Conservation (phyloP, 768 basidiomycete species). For the Trametes cinnabarina region DNA sequence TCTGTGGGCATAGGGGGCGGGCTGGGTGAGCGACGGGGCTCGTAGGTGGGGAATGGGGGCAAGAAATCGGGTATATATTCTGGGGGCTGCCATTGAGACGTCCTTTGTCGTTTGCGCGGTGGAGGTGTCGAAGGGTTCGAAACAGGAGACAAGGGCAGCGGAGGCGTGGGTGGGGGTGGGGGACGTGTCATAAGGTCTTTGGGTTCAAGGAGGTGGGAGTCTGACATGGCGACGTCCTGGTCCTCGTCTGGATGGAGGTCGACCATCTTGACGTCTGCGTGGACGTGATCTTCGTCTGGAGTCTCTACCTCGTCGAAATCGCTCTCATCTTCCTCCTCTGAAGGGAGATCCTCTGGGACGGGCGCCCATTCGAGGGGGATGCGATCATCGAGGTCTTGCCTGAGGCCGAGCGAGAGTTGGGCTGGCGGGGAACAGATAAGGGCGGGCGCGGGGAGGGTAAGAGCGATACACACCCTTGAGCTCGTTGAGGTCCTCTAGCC, state of each 20-base stretch:
- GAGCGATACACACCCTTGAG: constrained; percentile 51
- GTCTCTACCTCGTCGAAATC: constrained; percentile 25
- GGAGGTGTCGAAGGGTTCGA: constrained; percentile 59
- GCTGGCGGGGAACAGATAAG: constrained; percentile 39
- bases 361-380: constrained; percentile 48
- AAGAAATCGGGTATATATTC: constrained; percentile 63
- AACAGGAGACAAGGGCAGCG: constrained; percentile 52
- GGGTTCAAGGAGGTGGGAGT: constrained; percentile 2
- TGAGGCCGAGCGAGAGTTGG: constrained; percentile 57
- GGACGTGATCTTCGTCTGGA: constrained; percentile 6
- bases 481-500: constrained; percentile 72
- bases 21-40: constrained; percentile 36
- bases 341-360: constrained; percentile 26
- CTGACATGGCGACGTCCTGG: constrained; percentile 11
- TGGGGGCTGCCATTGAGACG: constrained; percentile 58
- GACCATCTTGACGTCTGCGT: constrained; percentile 12
- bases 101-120: constrained; percentile 55
- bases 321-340: constrained; percentile 33
- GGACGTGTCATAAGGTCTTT: constrained; percentile 12
- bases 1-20: constrained; percentile 24
- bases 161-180: constrained; percentile 36
- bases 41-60: constrained; percentile 59
- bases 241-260: constrained; percentile 8
- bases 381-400: constrained; percentile 52
- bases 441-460: constrained; percentile 20